These are phyloP conservation scores for Oenanthe javanica DNA, from an alignment of 140 eudicot species.

Conservation along the genomic window DNA sequence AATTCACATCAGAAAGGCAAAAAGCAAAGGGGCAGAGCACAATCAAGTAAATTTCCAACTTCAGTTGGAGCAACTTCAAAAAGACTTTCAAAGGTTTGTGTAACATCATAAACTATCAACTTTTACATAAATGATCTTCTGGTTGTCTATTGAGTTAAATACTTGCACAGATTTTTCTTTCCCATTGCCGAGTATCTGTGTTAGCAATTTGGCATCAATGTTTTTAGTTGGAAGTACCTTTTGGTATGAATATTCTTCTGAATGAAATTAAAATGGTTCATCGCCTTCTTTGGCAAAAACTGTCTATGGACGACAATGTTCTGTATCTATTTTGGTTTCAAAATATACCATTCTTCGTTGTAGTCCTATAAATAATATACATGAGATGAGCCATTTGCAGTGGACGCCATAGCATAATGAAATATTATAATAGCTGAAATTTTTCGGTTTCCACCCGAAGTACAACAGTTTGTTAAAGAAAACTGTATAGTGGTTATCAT, in stretches of 20 bases:
- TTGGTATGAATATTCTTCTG: too few species aligned
- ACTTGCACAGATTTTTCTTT: too few species aligned
- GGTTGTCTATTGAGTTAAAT: not conserved
- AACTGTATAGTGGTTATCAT: too few species aligned
- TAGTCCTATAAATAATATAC: too few species aligned
- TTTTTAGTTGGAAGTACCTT: too few species aligned
- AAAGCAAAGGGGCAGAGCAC: slow-evolving; percentile 46
- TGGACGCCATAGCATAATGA: not conserved
- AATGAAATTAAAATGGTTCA: not conserved
- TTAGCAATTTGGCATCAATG: too few species aligned
- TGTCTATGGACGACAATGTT: not conserved
- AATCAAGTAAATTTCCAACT: slow-evolving; percentile 15
- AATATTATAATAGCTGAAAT: not conserved
- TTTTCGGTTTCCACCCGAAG: too few species aligned
- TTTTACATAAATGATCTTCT: not conserved
- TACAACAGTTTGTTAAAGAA: too few species aligned
- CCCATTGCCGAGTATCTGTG: too few species aligned
- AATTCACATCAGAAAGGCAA: slow-evolving; percentile 37
- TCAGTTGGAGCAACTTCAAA: slow-evolving; percentile 21
- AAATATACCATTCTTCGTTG: not conserved
- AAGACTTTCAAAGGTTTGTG: slow-evolving; percentile 49
- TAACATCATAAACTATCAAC: not conserved
- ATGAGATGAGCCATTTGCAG: not conserved
- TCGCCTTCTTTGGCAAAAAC: not conserved
- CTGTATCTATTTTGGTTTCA: not conserved